Evolutionary conservation across 2,329 filamentous ascomycete species (phyloP).

Genomic region (Fusarium anthophilum): DNA sequence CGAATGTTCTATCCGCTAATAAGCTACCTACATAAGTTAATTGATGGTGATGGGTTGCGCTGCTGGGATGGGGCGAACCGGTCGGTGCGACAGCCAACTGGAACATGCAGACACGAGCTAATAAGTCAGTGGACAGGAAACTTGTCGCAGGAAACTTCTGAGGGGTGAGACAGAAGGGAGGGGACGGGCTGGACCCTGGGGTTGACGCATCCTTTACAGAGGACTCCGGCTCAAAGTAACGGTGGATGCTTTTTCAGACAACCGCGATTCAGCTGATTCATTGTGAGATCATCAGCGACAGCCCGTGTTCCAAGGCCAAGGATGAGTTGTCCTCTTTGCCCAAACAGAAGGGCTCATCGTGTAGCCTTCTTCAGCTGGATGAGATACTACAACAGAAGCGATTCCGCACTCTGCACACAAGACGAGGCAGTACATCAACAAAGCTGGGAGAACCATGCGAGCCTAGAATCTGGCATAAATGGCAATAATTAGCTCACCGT

Average conservation of each 20-base stretch:
- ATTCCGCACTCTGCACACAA: slow-evolving; percentile 26
- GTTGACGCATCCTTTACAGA: neutral
- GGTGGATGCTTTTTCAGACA: neutral
- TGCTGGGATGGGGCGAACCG: neutral
- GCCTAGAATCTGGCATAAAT: slow-evolving; percentile 18
- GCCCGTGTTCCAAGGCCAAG: neutral
- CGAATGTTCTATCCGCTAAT: slow-evolving; percentile 22
- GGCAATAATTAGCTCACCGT: slow-evolving; percentile 10
- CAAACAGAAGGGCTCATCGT: neutral
- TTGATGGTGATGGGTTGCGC: neutral
- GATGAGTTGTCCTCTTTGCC: neutral
- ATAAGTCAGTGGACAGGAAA: neutral
- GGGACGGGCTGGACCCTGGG: neutral
- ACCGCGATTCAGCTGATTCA: neutral
- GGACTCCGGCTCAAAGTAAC: neutral
- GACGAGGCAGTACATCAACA: slow-evolving; percentile 4
- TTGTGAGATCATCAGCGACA: neutral
- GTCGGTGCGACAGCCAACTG: neutral
- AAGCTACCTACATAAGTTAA: neutral
- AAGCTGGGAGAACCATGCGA: slow-evolving; percentile 12
- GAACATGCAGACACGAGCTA: neutral
- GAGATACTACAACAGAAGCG: neutral
- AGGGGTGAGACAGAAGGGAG: neutral
- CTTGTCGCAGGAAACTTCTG: neutral
- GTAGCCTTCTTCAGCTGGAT: neutral